Evolutionary conservation across 2,329 filamentous ascomycete species (phyloP).

Genomic region (Ophiocordyceps sinensis): DNA sequence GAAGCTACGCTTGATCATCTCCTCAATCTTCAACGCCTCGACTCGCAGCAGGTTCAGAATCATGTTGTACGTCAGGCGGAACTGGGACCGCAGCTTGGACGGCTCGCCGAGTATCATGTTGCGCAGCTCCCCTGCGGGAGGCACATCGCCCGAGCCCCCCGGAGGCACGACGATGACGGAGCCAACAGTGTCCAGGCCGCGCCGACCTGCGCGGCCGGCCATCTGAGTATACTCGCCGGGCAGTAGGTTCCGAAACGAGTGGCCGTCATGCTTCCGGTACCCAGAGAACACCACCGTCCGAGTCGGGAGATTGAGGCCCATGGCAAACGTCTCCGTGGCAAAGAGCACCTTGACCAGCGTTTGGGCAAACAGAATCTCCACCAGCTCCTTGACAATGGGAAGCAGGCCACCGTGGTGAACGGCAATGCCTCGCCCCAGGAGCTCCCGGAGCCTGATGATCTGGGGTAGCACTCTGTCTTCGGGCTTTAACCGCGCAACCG

Average conservation of each 20-base stretch:
- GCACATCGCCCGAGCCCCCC: slow-evolving; percentile 68
- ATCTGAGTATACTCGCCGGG: slow-evolving; percentile 98
- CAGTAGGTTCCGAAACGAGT: slow-evolving; percentile 76
- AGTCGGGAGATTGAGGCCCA: slow-evolving; percentile 92
- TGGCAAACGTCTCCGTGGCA: slow-evolving; percentile 95
- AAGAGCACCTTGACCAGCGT: slow-evolving; percentile 94
- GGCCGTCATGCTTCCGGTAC: slow-evolving; percentile 90
- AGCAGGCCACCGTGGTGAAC: slow-evolving; percentile 91
- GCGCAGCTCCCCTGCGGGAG: slow-evolving; percentile 65
- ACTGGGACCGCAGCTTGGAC: slow-evolving; percentile 89
- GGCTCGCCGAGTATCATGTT: slow-evolving; percentile 95
- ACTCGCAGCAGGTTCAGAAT: slow-evolving; percentile 90
- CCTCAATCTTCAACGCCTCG: slow-evolving; percentile 94
- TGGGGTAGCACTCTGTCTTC: slow-evolving; percentile 87
- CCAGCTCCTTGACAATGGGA: slow-evolving; percentile 94
- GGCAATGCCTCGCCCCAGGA: slow-evolving; percentile 77
- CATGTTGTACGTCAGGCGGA: slow-evolving; percentile 98
- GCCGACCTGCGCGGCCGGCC: slow-evolving; percentile 85
- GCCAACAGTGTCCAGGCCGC: slow-evolving; percentile 84
- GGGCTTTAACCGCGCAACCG: slow-evolving; percentile 75
- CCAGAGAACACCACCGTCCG: slow-evolving; percentile 96
- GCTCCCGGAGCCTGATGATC: slow-evolving; percentile 73
- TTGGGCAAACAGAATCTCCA: slow-evolving; percentile 91
- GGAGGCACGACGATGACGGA: slow-evolving; percentile 88
- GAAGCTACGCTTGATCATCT: slow-evolving; percentile 99